Conservation (phyloP, 2,329 filamentous ascomycete species). For the Daldinia eschscholtzii region DNA sequence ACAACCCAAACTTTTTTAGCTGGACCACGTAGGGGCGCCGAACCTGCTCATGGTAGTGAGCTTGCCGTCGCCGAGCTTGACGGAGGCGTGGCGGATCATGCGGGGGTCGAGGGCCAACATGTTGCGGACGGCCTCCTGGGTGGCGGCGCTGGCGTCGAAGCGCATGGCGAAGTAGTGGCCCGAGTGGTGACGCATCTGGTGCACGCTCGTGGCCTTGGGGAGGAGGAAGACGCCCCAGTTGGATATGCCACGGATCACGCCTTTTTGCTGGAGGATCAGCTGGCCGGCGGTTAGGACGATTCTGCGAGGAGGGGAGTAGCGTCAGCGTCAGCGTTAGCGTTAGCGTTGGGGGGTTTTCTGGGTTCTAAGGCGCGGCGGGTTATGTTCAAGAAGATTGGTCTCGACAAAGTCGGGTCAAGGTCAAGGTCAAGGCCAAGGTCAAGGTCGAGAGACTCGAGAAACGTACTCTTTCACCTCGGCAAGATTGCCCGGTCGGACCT, state of each 20-base stretch:
- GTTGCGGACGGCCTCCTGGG: slow-evolving; percentile 79
- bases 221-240: slow-evolving; percentile 97
- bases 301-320: slow-evolving; percentile 60
- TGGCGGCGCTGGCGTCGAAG: slow-evolving; percentile 82
- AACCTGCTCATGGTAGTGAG: slow-evolving; percentile 65
- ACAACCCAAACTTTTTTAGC: background rate
- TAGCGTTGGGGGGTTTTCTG: too few relatives aligned
- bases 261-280: slow-evolving; percentile 83
- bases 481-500: slow-evolving; percentile 94
- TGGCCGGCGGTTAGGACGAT: slow-evolving; percentile 88
- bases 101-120: slow-evolving; percentile 88
- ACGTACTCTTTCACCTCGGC: slow-evolving; percentile 94
- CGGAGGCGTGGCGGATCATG: slow-evolving; percentile 87
- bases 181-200: slow-evolving; percentile 84
- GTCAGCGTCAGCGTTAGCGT: too few relatives aligned
- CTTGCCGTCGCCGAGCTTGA: slow-evolving; percentile 81
- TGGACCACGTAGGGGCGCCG: slow-evolving; percentile 62
- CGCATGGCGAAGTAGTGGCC: slow-evolving; percentile 99
- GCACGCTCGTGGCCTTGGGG: slow-evolving; percentile 80
- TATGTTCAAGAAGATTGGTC: too few relatives aligned
- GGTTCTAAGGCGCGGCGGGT: background rate
- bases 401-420: too few relatives aligned
- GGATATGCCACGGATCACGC: slow-evolving; percentile 89
- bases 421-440: background rate
- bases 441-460: background rate